Conservation (phyloP, 106 monocot genomes). For the Chionographis japonica region DNA sequence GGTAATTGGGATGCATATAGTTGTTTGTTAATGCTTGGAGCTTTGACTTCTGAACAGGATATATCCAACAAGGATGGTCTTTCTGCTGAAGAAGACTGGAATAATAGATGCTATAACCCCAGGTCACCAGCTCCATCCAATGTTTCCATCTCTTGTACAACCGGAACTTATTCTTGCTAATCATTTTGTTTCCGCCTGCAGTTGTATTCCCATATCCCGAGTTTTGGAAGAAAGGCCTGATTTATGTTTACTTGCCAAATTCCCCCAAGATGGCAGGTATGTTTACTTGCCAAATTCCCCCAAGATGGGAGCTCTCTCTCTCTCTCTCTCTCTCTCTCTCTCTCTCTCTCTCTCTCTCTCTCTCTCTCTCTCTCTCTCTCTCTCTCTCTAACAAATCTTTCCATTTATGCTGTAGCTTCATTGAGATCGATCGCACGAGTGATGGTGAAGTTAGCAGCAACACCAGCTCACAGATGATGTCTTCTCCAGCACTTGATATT, state of each 20-base stretch:
- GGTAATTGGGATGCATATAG: neutral
- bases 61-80: slow-evolving; percentile 65
- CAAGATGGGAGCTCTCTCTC: slow-evolving; percentile 22
- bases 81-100: slow-evolving; percentile 45
- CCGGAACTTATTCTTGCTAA: neutral
- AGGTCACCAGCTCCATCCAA: slow-evolving; percentile 26
- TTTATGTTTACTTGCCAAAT: slow-evolving; percentile 39
- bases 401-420: slow-evolving; percentile 24
- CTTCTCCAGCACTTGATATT: slow-evolving; percentile 7
- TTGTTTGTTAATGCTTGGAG: neutral
- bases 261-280: slow-evolving; percentile 36
- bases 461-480: slow-evolving; percentile 23
- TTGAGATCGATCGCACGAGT: slow-evolving; percentile 23
- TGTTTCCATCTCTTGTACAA: neutral
- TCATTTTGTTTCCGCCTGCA: slow-evolving; percentile 3
- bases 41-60: slow-evolving; percentile 24
- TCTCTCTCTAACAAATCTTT: neutral
- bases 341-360: neutral
- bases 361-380: neutral
- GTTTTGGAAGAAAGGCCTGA: slow-evolving; percentile 41
- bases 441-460: slow-evolving; percentile 24
- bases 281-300: slow-evolving; percentile 42
- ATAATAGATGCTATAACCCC: slow-evolving; percentile 26
- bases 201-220: slow-evolving; percentile 23
- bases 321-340: neutral